Base-by-base conservation (phyloP, 805 yeast species). In the Kuraishia ogatae region DNA sequence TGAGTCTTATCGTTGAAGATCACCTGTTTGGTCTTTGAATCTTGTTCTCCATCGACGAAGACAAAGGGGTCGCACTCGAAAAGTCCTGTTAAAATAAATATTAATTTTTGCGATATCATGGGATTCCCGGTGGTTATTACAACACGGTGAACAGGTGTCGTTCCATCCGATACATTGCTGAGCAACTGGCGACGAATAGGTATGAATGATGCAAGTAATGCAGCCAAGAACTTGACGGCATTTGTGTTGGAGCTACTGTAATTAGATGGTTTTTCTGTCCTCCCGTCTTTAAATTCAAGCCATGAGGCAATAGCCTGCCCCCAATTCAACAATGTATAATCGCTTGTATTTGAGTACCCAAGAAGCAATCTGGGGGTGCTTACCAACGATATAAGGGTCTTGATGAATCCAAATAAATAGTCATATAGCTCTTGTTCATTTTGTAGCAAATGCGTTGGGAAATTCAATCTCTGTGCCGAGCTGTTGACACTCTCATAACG, bases 91-190 rank as follows among this genome's bases (percentile, higher is more conserved):
- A 81, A 59, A 10, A 81, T 79, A 54, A 80, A 78, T 0, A 80
- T 68, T 52, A 81, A 67, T 60, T 80, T 80, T 58, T 81, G 81
- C 4, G 84, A 82, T 4, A 81, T 81, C 28, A 73, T 74, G 1
- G 84, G 82, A 58, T 81, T 81, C 8, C 82, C 81, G 0, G 84
- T 81, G 73, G 78, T 76, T 1, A 81, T 69, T 2, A 80, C 80
- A 1, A 80, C 71, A 50, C 84, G 63, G 2, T 74, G 68, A 7
- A 73, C 61, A 28, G 67, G 68, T 39, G 62, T 61, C 0, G 62
- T 56, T 13, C 55, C 53, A 17, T 60, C 56, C 43, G 63, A 59
- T 0, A 81, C 79, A 49, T 70, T 72, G 7, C 59, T 53, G 48
- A 79, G 64, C 55, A 72, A 67, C 2, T 66, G 55, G 10, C 61